phyloP scores from a whole-genome alignment of 2,329 filamentous ascomycete species.

The Bimuria novae-zelandiae region DNA sequence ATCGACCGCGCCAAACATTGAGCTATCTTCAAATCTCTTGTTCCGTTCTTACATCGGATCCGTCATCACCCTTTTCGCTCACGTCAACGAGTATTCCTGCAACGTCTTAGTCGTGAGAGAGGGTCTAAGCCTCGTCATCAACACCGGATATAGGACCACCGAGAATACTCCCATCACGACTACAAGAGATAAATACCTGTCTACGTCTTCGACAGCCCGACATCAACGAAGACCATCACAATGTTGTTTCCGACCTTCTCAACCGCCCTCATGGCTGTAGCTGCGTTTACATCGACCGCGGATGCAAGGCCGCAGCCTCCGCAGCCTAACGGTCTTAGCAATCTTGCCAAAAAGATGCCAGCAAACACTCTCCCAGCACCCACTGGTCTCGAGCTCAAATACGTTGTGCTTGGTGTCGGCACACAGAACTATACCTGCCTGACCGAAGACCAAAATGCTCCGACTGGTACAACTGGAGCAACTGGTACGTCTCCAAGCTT shows the following conservation, averaged over 20 bases:
- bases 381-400: constrained; percentile 46
- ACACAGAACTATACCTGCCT: constrained; percentile 60
- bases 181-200: not conserved
- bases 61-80: not conserved
- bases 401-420: constrained; percentile 54
- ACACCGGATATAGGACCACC: not conserved
- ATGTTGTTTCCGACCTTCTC: constrained; percentile 39
- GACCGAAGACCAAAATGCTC: constrained; percentile 26
- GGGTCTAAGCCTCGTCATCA: not conserved
- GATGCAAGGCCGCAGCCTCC: constrained; percentile 21
- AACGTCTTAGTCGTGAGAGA: not conserved
- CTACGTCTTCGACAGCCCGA: not conserved
- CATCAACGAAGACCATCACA: too few species aligned
- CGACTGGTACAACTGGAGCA: constrained; percentile 40
- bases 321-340: constrained; percentile 26
- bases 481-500: constrained; percentile 27
- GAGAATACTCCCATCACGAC: not conserved
- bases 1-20: constrained; percentile 2
- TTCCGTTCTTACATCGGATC: constrained; percentile 1
- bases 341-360: constrained; percentile 33
- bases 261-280: constrained; percentile 26
- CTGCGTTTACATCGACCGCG: constrained; percentile 23
- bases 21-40: constrained; percentile 10
- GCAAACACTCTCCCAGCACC: constrained; percentile 36
- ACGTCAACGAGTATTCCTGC: constrained; percentile 1